Conservation (phyloP, 345 rosid species). For the Cardamine chenopodiifolia region DNA sequence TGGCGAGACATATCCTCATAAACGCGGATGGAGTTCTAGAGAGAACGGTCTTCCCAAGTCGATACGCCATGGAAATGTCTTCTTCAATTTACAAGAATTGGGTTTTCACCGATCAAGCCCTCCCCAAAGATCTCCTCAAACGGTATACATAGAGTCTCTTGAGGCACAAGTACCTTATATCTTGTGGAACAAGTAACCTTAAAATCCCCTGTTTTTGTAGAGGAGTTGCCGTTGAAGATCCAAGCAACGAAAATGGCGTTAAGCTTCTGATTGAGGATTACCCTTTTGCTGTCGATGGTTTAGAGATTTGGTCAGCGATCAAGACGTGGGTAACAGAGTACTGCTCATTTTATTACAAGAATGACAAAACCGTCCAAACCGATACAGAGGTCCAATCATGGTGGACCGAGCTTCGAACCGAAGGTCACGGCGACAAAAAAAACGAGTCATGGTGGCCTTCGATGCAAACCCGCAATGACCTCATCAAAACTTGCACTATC, state of each 20-base stretch:
- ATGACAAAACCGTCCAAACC: constrained; percentile 55
- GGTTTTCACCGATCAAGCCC: constrained; percentile 80
- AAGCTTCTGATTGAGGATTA: constrained; percentile 81
- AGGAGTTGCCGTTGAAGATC: constrained; percentile 72
- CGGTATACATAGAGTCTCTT: constrained; percentile 47
- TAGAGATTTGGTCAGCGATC: constrained; percentile 90
- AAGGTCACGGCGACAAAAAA: constrained; percentile 82
- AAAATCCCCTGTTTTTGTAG: constrained; percentile 41
- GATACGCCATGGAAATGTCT: constrained; percentile 83
- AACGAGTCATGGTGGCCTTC: constrained; percentile 81
- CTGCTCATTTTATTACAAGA: constrained; percentile 69
- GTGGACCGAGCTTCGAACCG: constrained; percentile 75
- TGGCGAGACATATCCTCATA: constrained; percentile 81
- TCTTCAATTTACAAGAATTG: constrained; percentile 67
- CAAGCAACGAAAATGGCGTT: constrained; percentile 55
- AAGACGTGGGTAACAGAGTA: constrained; percentile 80
- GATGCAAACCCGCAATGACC: constrained; percentile 60
- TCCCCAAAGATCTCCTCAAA: constrained; percentile 76
- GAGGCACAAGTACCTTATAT: not conserved
- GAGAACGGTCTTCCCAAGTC: constrained; percentile 72
- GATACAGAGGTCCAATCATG: constrained; percentile 83
- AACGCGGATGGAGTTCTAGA: constrained; percentile 80
- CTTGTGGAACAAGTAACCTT: not conserved
- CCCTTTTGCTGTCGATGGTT: constrained; percentile 91
- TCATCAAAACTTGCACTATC: constrained; percentile 69